Evolutionary conservation across 2,329 filamentous ascomycete genomes (phyloP), one percentile per base, ranked within the genome.

Genomic region (Zymoseptoria tritici): DNA sequence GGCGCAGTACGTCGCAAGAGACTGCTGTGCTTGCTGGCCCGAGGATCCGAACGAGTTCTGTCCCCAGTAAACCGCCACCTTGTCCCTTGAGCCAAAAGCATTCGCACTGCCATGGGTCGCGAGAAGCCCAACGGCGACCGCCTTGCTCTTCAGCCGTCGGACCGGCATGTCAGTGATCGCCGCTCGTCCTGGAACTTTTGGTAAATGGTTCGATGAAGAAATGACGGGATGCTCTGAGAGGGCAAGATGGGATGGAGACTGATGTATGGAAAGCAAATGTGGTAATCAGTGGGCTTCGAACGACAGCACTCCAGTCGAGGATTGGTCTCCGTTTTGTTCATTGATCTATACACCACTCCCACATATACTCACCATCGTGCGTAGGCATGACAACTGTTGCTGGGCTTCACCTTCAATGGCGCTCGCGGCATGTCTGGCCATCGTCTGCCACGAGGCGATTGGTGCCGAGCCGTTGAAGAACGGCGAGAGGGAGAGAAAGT

Each of bases 31-130:
- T 19, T 75, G 64, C 7, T 73, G 64, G 2, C 79, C 78, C 19
- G 67, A 72, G 3, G 75, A 76, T 9, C 76, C 74, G 63, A 76
- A 79, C 0, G 85, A 88, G 70, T 89, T 88, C 68, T 89, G 86
- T 9, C 63, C 63, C 63, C 59, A 62, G 46, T 60, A 62, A 13
- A 64, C 22, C 3, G 59, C 57, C 16, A 62, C 16, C 51, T 57
- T 62, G 29, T 60, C 36, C 6, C 55, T 29, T 20, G 50, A 36
- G 20, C 54, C 55, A 54, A 62, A 62, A 6, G 42, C 57, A 26
- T 54, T 56, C 16, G 53, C 59, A 54, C 61, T 54, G 56, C 57
- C 55, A 57, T 59, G 54, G 54, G 61, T 57, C 53, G 59, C 59
- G 56, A 59, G 56, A 21, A 63, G 21, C 57, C 59, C 58, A 22